Evolutionary conservation across 2,329 filamentous ascomycete genomes (phyloP).

Genomic region (Coniochaeta hoffmannii): DNA sequence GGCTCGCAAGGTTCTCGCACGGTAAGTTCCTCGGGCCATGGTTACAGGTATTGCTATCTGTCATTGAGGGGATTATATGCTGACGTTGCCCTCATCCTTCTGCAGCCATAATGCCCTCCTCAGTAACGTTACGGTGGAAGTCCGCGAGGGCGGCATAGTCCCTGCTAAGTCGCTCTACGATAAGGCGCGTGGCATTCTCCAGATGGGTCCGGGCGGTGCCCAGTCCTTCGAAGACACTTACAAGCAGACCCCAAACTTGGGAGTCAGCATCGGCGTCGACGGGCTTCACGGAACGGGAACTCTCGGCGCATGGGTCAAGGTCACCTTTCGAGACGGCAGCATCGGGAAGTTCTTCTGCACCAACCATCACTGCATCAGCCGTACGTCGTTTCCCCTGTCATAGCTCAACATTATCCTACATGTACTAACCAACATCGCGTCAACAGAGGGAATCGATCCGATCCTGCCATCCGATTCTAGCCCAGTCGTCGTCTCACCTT

Average conservation of each 20-base stretch:
- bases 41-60: too few relatives aligned
- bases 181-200: too few relatives aligned
- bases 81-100: neutral
- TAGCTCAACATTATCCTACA: neutral
- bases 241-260: too few relatives aligned
- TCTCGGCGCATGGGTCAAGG: neutral
- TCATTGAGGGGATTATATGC: neutral
- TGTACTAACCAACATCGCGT: neutral
- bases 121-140: neutral
- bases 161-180: neutral
- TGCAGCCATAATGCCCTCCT: neutral
- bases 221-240: too few relatives aligned
- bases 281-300: neutral
- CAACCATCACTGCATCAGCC: neutral
- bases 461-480: too few relatives aligned
- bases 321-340: neutral
- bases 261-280: neutral
- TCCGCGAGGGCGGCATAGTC: neutral
- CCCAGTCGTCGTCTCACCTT: neutral
- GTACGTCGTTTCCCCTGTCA: neutral
- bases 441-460: too few relatives aligned
- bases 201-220: too few relatives aligned
- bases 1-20: neutral
- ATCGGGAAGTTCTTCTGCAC: neutral
- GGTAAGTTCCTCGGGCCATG: too few relatives aligned